These are phyloP conservation scores for Auxenochlorella pyrenoidosa DNA, from an alignment of 139 green algal species.

Conservation along the genomic window DNA sequence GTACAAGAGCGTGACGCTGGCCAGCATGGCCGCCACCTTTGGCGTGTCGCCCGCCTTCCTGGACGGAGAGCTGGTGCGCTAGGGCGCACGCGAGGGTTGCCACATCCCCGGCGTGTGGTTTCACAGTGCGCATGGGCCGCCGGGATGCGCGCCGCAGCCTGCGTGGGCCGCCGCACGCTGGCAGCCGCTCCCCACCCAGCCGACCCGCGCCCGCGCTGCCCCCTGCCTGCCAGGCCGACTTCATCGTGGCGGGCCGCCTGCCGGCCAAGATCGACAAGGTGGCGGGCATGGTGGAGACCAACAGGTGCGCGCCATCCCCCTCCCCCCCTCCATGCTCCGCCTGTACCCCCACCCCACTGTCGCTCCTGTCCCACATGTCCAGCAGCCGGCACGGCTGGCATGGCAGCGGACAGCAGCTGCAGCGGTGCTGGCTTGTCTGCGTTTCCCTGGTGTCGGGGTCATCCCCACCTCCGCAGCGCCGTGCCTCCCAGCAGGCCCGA, in stretches of 20 bases:
- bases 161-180: neutral
- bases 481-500: constrained; percentile 77
- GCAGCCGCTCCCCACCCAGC: neutral
- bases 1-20: constrained; percentile 97
- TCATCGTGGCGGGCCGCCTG: constrained; percentile 94
- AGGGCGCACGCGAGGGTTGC: too few relatives aligned
- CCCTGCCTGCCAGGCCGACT: constrained; percentile 59
- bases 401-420: too few relatives aligned
- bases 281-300: constrained; percentile 92
- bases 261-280: constrained; percentile 98
- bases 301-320: constrained; percentile 21
- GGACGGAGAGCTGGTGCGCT: constrained; percentile 73
- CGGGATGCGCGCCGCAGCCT: neutral
- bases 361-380: too few relatives aligned
- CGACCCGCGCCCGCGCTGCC: neutral
- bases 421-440: too few relatives aligned
- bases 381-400: too few relatives aligned
- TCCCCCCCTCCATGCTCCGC: neutral
- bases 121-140: too few relatives aligned
- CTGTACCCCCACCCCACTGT: too few relatives aligned
- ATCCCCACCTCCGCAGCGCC: neutral
- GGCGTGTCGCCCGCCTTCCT: constrained; percentile 76
- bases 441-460: too few relatives aligned
- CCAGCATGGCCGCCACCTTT: constrained; percentile 91
- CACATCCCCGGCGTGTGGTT: too few relatives aligned